A percentile compares a stretch with the other conserved stretches of the same genome.
Conservation (phyloP, 2,329 filamentous ascomycete genomes). For the Chrysoporthe puriensis region DNA sequence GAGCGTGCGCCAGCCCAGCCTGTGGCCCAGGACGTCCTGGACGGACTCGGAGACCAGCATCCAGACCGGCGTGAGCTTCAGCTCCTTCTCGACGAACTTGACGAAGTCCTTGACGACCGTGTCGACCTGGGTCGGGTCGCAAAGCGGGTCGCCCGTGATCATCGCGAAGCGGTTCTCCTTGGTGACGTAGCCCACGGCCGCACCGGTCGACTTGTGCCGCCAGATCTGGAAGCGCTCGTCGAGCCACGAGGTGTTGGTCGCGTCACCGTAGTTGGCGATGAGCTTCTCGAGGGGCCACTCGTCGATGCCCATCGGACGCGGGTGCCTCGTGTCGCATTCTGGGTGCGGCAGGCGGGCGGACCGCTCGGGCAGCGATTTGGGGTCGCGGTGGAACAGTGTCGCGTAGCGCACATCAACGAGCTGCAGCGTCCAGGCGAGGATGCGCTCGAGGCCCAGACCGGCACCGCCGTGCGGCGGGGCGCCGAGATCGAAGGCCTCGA, state of each 20-base stretch:
- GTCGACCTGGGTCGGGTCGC: slow-evolving; percentile 75
- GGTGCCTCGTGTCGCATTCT: slow-evolving; percentile 74
- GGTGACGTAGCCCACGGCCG: slow-evolving; percentile 81
- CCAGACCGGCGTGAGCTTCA: slow-evolving; percentile 80
- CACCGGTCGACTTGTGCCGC: slow-evolving; percentile 78
- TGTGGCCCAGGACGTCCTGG: slow-evolving; percentile 78
- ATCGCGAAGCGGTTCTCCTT: slow-evolving; percentile 76
- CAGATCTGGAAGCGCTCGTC: slow-evolving; percentile 88
- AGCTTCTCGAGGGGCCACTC: slow-evolving; percentile 72
- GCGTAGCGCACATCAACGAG: slow-evolving; percentile 89
- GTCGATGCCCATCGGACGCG: slow-evolving; percentile 45
- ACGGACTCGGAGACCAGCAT: slow-evolving; percentile 79
- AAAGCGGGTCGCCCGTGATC: slow-evolving; percentile 85
- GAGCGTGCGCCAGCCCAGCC: slow-evolving; percentile 85
- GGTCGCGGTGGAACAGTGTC: slow-evolving; percentile 85
- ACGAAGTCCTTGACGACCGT: slow-evolving; percentile 76
- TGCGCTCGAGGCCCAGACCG: slow-evolving; percentile 86
- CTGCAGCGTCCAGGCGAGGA: slow-evolving; percentile 83
- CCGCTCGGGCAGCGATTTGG: slow-evolving; percentile 78
- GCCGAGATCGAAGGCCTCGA: slow-evolving; percentile 85
- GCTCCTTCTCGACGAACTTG: slow-evolving; percentile 71
- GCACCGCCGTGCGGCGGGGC: slow-evolving; percentile 88
- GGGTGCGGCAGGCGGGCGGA: slow-evolving; percentile 76
- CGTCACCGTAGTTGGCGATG: slow-evolving; percentile 93
- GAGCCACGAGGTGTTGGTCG: slow-evolving; percentile 91